A percentile compares a stretch with the other conserved stretches of the same genome.
phyloP scores from a whole-genome alignment of 1,284 basidiomycete genomes.

The Ganoderma lucidum region DNA sequence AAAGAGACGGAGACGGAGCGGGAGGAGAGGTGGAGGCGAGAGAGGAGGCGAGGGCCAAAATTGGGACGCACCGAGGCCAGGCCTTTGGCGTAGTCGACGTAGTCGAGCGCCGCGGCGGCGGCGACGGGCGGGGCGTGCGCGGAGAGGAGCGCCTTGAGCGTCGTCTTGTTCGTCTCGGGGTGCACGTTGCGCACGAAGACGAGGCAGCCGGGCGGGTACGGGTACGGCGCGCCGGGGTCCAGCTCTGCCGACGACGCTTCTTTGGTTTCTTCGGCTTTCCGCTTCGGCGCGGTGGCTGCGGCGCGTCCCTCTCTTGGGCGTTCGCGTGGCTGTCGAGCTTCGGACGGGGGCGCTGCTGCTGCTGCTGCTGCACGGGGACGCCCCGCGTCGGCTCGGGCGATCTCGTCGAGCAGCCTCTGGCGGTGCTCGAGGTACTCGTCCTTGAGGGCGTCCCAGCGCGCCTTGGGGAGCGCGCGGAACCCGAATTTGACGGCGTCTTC shows the following conservation, averaged over 20 bases:
- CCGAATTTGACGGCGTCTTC: conserved; percentile 63
- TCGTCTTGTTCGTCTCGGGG: conserved; percentile 78
- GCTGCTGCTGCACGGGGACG: background rate
- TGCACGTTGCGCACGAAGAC: conserved; percentile 75
- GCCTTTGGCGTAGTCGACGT: conserved; percentile 81
- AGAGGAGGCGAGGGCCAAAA: background rate
- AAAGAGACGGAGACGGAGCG: background rate
- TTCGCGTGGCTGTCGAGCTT: background rate
- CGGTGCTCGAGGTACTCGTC: conserved; percentile 71
- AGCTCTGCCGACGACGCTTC: background rate
- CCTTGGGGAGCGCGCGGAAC: conserved; percentile 63
- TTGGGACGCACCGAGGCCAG: conserved; percentile 65
- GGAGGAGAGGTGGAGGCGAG: background rate
- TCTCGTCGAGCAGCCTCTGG: conserved; percentile 55
- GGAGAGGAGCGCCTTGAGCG: conserved; percentile 66
- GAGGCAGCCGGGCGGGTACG: conserved; percentile 73
- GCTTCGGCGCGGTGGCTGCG: background rate
- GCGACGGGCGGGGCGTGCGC: conserved; percentile 45
- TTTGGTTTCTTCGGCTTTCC: background rate
- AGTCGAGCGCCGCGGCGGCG: conserved; percentile 55
- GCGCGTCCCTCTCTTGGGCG: too few relatives aligned
- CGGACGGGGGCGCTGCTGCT: background rate
- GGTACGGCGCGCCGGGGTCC: conserved; percentile 54
- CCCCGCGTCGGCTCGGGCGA: conserved; percentile 28
- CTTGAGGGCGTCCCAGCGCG: conserved; percentile 66